These are phyloP conservation scores for Aspergillus avenaceus DNA, from an alignment of 495 filamentous ascomycete species.

Conservation along the genomic window DNA sequence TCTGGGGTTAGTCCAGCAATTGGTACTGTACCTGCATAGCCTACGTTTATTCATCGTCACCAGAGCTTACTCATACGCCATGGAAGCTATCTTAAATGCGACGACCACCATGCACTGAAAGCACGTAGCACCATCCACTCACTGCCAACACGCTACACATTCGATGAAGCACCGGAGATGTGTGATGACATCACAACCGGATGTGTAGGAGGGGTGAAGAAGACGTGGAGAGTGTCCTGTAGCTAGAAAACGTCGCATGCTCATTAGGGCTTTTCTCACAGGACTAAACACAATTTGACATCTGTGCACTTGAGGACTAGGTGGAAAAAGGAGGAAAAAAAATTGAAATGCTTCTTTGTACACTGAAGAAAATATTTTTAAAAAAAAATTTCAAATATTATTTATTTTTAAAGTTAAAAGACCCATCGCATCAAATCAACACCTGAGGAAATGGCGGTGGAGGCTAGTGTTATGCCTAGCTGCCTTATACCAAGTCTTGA, in stretches of 20 bases:
- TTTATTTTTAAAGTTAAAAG: neutral
- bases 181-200: neutral
- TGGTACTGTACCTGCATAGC: constrained; percentile 11
- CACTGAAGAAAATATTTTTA: too few species aligned
- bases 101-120: neutral
- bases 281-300: too few species aligned
- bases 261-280: too few species aligned
- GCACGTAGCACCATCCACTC: neutral
- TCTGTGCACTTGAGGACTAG: too few species aligned
- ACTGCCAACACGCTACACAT: neutral
- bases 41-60: neutral
- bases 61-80: neutral
- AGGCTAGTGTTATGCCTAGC: neutral
- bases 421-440: neutral
- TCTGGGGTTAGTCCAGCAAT: constrained; percentile 2
- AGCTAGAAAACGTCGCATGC: neutral
- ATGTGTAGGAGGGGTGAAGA: neutral
- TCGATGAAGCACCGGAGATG: neutral
- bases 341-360: too few species aligned
- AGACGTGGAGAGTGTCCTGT: neutral
- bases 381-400: too few species aligned
- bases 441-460: neutral
- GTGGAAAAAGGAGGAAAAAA: too few species aligned
- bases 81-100: neutral
- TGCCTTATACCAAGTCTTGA: neutral